Conservation (phyloP, 805 yeast genomes). For the Isabelozyma gotoi region DNA sequence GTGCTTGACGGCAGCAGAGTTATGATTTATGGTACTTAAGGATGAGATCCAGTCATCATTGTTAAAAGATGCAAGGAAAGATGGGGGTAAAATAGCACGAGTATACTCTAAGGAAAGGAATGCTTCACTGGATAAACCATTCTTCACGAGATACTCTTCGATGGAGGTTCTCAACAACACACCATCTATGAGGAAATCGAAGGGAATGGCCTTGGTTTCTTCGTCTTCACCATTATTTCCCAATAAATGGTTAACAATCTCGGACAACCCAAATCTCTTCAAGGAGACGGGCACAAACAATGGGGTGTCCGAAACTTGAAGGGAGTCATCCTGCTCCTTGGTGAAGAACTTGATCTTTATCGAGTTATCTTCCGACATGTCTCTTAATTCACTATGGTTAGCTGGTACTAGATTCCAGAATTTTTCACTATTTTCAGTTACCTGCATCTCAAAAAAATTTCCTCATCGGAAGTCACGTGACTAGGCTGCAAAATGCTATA, state of each 20-base stretch:
- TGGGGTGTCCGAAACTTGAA: slow-evolving; percentile 76
- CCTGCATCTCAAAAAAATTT: neutral
- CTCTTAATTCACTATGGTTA: too few relatives aligned
- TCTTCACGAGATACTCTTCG: slow-evolving; percentile 70
- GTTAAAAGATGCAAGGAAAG: slow-evolving; percentile 79
- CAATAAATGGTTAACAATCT: slow-evolving; percentile 88
- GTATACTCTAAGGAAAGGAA: slow-evolving; percentile 84
- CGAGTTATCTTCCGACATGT: slow-evolving; percentile 40
- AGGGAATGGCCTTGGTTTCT: slow-evolving; percentile 70
- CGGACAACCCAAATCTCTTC: slow-evolving; percentile 90
- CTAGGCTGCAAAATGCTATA: neutral
- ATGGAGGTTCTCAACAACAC: slow-evolving; percentile 74
- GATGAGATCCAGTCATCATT: slow-evolving; percentile 97
- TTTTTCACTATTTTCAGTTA: too few relatives aligned
- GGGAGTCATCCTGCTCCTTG: slow-evolving; percentile 71
- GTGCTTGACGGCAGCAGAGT: slow-evolving; percentile 17
- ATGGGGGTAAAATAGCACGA: slow-evolving; percentile 91
- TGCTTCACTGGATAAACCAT: slow-evolving; percentile 82
- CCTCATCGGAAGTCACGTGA: neutral
- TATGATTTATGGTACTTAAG: slow-evolving; percentile 50
- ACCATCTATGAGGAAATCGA: slow-evolving; percentile 90
- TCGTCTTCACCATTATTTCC: slow-evolving; percentile 33
- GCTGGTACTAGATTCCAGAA: neutral
- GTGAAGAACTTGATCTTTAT: slow-evolving; percentile 82
- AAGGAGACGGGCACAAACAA: slow-evolving; percentile 82